Base-by-base conservation (phyloP, 2,329 filamentous ascomycete species). In the Verruconis gallopava region DNA sequence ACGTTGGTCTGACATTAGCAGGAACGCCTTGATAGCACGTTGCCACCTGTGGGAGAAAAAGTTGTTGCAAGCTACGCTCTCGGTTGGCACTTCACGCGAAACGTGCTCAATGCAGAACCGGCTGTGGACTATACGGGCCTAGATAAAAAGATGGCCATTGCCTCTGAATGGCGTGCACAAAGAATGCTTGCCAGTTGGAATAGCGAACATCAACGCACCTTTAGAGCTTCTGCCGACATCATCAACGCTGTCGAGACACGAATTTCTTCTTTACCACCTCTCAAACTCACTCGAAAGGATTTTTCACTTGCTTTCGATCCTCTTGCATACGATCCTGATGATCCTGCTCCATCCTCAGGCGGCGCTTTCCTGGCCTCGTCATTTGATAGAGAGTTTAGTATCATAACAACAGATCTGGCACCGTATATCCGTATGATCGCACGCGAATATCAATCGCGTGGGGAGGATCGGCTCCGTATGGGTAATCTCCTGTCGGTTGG, bases 381-480 rank as follows among this genome's bases (percentile, higher is more conserved):
- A 0, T 85, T 94, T 49, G 85, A 94, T 51, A 75, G 82, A 34
- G 76, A 77, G 0, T 64, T 81, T 51, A 57, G 60, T 1, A 66
- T 79, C 15, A 75, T 94, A 21, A 70, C 74, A 0, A 64, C 79
- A 11, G 91, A 98, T 48, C 67, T 96, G 2, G 88, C 86, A 0
- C 91, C 93, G 0, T 96, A 85, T 57, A 74, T 96, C n/a, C 81
- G 93, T 9, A 71, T 72, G 28, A 96, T 98, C 46, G 77, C 89
- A 2, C 69, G 77, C 0, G 82, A 80, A 54, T 89, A 96, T 51
- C 65, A 76, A 15, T 69, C 68, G 1, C 70, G 91, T 1, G 80
- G 85, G 52, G 67, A 75, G 46, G 75, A 85, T 48, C 73, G 85
- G 9, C 56, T 73, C 5, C 70, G 71, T 14, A 59, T 83, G 6